phyloP scores from a whole-genome alignment of 768 basidiomycete species.

The Termitomyces sp. region DNA sequence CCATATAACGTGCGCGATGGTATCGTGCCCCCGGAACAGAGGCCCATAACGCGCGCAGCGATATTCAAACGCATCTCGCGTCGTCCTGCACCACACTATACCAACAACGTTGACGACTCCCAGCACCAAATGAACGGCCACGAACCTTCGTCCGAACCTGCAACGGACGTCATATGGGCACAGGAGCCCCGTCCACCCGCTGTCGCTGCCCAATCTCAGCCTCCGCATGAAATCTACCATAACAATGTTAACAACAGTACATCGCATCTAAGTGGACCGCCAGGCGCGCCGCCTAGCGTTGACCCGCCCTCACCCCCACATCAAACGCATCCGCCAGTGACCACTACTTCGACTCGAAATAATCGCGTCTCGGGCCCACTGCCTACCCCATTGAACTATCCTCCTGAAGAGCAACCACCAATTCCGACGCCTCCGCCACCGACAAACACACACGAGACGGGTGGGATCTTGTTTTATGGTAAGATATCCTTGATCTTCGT shows the following conservation, averaged over 20 bases:
- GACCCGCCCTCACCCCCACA: constrained; percentile 12
- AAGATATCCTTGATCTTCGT: constrained; percentile 23
- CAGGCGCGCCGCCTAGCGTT: constrained; percentile 34
- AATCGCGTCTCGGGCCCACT: constrained; percentile 14
- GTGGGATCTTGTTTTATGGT: constrained; percentile 83
- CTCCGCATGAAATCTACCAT: background rate
- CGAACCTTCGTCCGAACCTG: constrained; percentile 45
- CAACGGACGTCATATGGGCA: constrained; percentile 18
- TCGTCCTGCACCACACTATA: constrained; percentile 17
- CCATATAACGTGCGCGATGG: constrained; percentile 47
- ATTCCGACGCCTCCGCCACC: constrained; percentile 22
- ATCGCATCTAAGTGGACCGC: constrained; percentile 8
- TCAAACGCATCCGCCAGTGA: background rate
- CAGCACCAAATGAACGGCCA: constrained; percentile 13
- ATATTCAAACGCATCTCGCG: constrained; percentile 28
- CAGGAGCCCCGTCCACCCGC: constrained; percentile 2
- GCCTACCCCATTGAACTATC: constrained; percentile 9
- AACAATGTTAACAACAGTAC: background rate
- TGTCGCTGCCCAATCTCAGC: background rate
- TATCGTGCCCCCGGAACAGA: constrained; percentile 15
- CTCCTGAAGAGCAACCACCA: constrained; percentile 12
- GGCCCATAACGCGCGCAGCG: constrained; percentile 21
- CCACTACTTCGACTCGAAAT: background rate
- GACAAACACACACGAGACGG: constrained; percentile 18
- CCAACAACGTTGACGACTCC: constrained; percentile 9